Conservation (phyloP, 2,329 filamentous ascomycete species). For the Penicillium sumatraense region DNA sequence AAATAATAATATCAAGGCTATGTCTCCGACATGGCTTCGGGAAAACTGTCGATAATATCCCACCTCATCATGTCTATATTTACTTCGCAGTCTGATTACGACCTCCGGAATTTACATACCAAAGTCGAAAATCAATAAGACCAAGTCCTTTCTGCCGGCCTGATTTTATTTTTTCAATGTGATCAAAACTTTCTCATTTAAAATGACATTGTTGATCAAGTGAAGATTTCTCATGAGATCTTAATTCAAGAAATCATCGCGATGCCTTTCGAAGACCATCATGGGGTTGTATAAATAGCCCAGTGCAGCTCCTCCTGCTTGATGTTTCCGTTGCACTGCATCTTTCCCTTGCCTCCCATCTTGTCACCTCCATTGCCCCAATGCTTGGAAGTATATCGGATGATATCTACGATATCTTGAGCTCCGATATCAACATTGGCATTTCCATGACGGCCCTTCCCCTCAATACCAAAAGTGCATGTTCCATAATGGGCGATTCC, state of each 20-base stretch:
- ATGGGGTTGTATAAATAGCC: too few relatives aligned
- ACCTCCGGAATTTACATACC: too few relatives aligned
- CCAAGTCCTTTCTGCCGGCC: too few relatives aligned
- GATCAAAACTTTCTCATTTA: too few relatives aligned
- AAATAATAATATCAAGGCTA: background rate
- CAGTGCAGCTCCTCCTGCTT: slow-evolving; percentile 17
- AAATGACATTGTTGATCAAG: too few relatives aligned
- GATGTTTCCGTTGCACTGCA: slow-evolving; percentile 22
- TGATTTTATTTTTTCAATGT: too few relatives aligned
- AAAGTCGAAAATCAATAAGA: too few relatives aligned
- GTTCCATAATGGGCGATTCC: background rate
- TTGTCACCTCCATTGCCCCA: slow-evolving; percentile 3
- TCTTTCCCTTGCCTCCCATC: slow-evolving; percentile 20
- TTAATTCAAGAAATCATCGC: too few relatives aligned
- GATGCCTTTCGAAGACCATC: too few relatives aligned
- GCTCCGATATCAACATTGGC: background rate
- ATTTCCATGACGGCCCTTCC: background rate
- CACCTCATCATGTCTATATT: background rate
- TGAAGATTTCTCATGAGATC: too few relatives aligned
- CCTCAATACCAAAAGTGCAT: background rate
- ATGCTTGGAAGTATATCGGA: background rate
- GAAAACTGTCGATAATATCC: background rate
- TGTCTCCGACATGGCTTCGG: background rate
- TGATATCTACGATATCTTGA: background rate
- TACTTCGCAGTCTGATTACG: background rate